These are phyloP conservation scores for Alternaria angustiovoidea DNA, from an alignment of 2,329 filamentous ascomycete species.

Conservation along the genomic window DNA sequence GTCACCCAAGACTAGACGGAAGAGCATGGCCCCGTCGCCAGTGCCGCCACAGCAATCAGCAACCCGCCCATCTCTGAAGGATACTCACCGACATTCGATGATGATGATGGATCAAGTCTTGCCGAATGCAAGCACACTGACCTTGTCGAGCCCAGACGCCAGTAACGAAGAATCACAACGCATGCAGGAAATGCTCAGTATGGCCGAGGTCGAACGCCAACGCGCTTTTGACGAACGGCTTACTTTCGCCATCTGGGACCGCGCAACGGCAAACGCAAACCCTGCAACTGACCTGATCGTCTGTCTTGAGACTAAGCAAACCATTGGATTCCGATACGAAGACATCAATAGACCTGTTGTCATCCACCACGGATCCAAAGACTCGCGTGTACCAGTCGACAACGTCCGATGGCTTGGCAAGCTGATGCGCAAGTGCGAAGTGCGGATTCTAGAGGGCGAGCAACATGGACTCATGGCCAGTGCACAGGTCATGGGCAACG, in stretches of 20 bases:
- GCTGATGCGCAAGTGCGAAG: conserved; percentile 91
- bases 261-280: conserved; percentile 89
- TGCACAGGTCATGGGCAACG: conserved; percentile 87
- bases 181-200: conserved; percentile 62
- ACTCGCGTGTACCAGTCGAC: conserved; percentile 90
- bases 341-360: conserved; percentile 92
- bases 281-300: conserved; percentile 92
- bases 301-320: conserved; percentile 87
- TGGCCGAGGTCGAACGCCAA: conserved; percentile 76
- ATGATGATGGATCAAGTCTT: conserved; percentile 60
- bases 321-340: conserved; percentile 95
- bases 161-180: conserved; percentile 41
- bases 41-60: conserved; percentile 17
- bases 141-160: conserved; percentile 39
- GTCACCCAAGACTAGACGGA: conserved; percentile 49
- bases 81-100: conserved; percentile 56
- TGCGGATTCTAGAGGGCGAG: conserved; percentile 87
- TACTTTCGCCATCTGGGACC: conserved; percentile 92
- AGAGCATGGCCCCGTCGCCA: conserved; percentile 34
- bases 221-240: conserved; percentile 81
- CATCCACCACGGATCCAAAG: conserved; percentile 91
- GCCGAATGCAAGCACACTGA: conserved; percentile 49
- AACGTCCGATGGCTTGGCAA: conserved; percentile 96
- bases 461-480: conserved; percentile 97
- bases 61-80: conserved; percentile 34